These are phyloP conservation scores for Powellomyces hirtus DNA, from an alignment of 192 early-diverging fungal genomes.

Conservation along the genomic window DNA sequence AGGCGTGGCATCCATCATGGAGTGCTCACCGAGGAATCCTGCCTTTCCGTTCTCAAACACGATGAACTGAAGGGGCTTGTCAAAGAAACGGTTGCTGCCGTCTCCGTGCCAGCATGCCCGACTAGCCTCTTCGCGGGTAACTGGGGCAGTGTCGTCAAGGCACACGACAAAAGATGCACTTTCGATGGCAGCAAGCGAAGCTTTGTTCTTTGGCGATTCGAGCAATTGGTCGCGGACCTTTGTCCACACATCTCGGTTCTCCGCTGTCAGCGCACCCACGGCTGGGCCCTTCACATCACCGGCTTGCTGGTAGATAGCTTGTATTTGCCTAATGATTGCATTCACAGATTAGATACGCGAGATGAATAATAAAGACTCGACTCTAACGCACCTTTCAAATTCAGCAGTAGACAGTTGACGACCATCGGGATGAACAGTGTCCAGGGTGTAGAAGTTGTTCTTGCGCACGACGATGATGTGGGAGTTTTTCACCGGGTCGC, in stretches of 20 bases:
- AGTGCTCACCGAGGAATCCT: conserved; percentile 87
- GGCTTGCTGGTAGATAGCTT: conserved; percentile 65
- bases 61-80: conserved; percentile 95
- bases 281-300: conserved; percentile 67
- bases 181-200: conserved; percentile 79
- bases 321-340: conserved; percentile 52
- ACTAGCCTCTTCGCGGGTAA: conserved; percentile 82
- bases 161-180: conserved; percentile 83
- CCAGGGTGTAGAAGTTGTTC: conserved; percentile 85
- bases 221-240: conserved; percentile 72
- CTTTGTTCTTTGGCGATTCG: conserved; percentile 67
- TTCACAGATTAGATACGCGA: not conserved
- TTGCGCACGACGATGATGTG: conserved; percentile 86
- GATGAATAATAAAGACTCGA: not conserved
- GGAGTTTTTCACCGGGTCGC: conserved; percentile 72
- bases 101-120: conserved; percentile 94
- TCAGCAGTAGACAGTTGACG: conserved; percentile 80
- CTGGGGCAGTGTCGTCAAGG: conserved; percentile 83
- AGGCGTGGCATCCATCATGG: conserved; percentile 90
- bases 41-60: conserved; percentile 97
- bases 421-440: conserved; percentile 68
- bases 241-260: conserved; percentile 92
- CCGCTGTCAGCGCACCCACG: conserved; percentile 86
- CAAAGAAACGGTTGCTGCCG: conserved; percentile 96
- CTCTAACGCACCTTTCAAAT: conserved; percentile 53